Conservation (phyloP, 2,329 filamentous ascomycete genomes). For the Fusarium sp. region DNA sequence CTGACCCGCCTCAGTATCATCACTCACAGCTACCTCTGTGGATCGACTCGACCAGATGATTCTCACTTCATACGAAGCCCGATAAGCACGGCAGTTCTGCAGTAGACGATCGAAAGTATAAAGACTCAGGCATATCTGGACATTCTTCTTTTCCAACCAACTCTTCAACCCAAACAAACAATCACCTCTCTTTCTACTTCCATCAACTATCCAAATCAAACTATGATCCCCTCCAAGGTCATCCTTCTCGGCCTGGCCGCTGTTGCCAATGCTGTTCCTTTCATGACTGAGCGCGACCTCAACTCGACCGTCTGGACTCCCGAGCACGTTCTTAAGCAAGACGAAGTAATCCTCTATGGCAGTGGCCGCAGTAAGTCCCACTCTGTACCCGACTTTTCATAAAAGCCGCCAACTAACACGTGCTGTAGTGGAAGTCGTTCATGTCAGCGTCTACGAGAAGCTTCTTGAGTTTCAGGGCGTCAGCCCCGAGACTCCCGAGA, state of each 20-base stretch:
- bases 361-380: slow-evolving; percentile 16
- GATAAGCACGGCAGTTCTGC: too few relatives aligned
- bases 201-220: too few relatives aligned
- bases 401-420: too few relatives aligned
- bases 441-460: slow-evolving; percentile 18
- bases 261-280: slow-evolving; percentile 19
- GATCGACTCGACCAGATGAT: too few relatives aligned
- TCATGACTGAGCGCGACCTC: slow-evolving; percentile 13
- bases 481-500: slow-evolving; percentile 3
- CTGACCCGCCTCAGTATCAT: too few relatives aligned
- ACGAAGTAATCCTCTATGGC: slow-evolving; percentile 36
- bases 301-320: slow-evolving; percentile 34
- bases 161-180: background rate
- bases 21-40: too few relatives aligned
- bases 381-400: too few relatives aligned
- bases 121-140: too few relatives aligned
- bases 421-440: slow-evolving; percentile 33
- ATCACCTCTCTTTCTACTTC: too few relatives aligned
- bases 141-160: background rate
- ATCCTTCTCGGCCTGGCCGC: background rate
- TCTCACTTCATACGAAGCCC: too few relatives aligned
- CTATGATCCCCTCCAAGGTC: background rate
- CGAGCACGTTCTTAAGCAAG: slow-evolving; percentile 24
- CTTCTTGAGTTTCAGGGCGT: slow-evolving; percentile 13
- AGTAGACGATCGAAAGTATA: too few relatives aligned